A percentile compares a stretch with the other conserved stretches of the same genome.
These are phyloP conservation scores for Alternaria brassicae DNA, from an alignment of 2,329 filamentous ascomycete species.

Conservation along the genomic window DNA sequence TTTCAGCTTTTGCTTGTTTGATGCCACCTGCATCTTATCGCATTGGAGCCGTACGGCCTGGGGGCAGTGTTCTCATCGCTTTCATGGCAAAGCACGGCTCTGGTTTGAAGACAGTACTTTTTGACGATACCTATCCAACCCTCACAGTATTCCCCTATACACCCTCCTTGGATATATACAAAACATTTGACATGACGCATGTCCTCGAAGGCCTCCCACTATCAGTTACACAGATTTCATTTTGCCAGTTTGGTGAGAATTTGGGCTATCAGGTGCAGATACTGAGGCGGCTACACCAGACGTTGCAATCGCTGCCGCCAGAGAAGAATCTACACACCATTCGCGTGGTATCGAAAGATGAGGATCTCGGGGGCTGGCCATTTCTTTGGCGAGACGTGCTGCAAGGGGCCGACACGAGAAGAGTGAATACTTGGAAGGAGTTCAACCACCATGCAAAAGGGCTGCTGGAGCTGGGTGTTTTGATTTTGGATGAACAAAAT, in stretches of 20 bases:
- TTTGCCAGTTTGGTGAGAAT: background rate
- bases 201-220: background rate
- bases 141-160: background rate
- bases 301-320: background rate
- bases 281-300: background rate
- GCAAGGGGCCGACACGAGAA: background rate
- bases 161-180: background rate
- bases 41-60: background rate
- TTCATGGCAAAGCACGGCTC: slow-evolving; percentile 3
- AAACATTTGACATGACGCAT: background rate
- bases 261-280: background rate
- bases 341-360: background rate
- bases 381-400: background rate
- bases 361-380: background rate
- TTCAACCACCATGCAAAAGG: background rate
- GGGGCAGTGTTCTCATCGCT: background rate
- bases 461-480: background rate
- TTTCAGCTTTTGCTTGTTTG: background rate
- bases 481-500: background rate
- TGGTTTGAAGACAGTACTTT: background rate
- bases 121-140: background rate
- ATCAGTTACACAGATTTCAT: background rate
- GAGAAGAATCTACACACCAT: background rate
- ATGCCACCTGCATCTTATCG: background rate
- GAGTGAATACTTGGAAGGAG: background rate